These are phyloP conservation scores for Solanum microdontum DNA, from an alignment of 257 asterid genomes.

Conservation along the genomic window DNA sequence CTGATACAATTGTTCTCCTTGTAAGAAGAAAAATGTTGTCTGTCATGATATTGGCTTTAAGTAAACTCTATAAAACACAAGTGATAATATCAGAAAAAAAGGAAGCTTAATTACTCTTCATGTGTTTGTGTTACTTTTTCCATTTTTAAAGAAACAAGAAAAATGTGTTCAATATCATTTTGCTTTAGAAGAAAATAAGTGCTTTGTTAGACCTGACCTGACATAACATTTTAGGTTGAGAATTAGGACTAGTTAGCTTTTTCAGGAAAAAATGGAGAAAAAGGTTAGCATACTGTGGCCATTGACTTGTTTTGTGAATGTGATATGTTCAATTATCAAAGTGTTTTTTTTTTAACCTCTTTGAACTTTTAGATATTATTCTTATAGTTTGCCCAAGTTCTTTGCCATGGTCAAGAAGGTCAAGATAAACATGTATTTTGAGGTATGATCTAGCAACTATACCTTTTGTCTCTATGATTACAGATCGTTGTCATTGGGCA, in stretches of 20 bases:
- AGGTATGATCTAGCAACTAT: not conserved
- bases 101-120: not conserved
- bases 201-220: not conserved
- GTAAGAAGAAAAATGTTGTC: not conserved
- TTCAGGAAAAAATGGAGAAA: not conserved
- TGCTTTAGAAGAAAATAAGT: not conserved
- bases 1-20: not conserved
- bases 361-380: not conserved
- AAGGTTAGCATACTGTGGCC: not conserved
- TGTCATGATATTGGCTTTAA: not conserved
- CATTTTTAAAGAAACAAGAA: not conserved
- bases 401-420: not conserved
- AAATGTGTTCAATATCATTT: not conserved
- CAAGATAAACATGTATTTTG: not conserved
- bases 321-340: not conserved
- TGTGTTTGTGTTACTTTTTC: not conserved
- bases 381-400: not conserved
- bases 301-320: not conserved
- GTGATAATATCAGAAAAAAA: not conserved
- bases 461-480: constrained; percentile 10
- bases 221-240: not conserved
- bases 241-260: not conserved
- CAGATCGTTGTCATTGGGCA: constrained; percentile 75
- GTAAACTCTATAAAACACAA: not conserved
- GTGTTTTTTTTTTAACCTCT: not conserved